A percentile compares a stretch with the other conserved stretches of the same genome.
phyloP scores from a whole-genome alignment of 1,284 basidiomycete species.

The Mycena citricolor region DNA sequence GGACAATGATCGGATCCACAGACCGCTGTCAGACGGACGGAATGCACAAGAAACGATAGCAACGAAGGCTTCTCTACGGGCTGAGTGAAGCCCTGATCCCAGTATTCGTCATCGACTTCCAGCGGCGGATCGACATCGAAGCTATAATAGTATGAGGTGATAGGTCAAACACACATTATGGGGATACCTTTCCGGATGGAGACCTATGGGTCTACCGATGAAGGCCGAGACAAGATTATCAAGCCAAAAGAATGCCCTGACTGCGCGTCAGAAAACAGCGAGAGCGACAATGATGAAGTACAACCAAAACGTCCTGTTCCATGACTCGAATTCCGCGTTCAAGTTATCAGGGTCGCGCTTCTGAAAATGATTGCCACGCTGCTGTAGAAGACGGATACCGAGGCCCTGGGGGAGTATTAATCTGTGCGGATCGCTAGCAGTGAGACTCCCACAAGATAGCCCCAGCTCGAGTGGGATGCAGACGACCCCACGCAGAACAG shows the following conservation, averaged over 20 bases:
- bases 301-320: slow-evolving; percentile 13
- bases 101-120: slow-evolving; percentile 15
- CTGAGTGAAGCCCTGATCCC: slow-evolving; percentile 8
- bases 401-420: slow-evolving; percentile 4
- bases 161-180: not conserved
- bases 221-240: slow-evolving; percentile 6
- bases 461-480: slow-evolving; percentile 2
- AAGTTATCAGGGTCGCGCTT: not conserved
- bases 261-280: too few relatives aligned
- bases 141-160: not conserved
- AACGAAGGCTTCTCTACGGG: slow-evolving; percentile 7
- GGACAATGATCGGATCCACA: slow-evolving; percentile 2
- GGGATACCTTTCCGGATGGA: slow-evolving; percentile 9
- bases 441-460: slow-evolving; percentile 2
- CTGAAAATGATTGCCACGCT: slow-evolving; percentile 8
- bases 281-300: too few relatives aligned
- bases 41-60: not conserved
- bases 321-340: slow-evolving; percentile 3
- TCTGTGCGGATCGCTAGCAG: not conserved
- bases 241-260: slow-evolving; percentile 1
- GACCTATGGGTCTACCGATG: slow-evolving; percentile 1
- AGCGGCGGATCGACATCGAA: slow-evolving; percentile 6
- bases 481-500: slow-evolving; percentile 5
- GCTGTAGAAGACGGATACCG: slow-evolving; percentile 11
- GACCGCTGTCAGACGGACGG: slow-evolving; percentile 3